Percentiles rank a stretch among this genome's conserved stretches.
phyloP scores from a whole-genome alignment of 257 asterid species.

The Apocynum venetum region DNA sequence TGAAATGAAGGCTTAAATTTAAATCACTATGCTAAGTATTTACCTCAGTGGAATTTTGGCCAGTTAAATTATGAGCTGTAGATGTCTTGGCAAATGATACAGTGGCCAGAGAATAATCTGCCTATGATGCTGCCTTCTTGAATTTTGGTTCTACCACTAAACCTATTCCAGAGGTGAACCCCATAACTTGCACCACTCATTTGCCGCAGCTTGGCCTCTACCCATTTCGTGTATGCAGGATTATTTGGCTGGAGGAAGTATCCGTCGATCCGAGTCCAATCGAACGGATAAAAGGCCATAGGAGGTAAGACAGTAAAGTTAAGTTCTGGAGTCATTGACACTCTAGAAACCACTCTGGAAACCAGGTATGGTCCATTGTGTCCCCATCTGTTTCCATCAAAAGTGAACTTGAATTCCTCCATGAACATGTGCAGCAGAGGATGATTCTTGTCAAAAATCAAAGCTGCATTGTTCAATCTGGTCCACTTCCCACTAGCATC shows the following conservation, averaged over 20 bases:
- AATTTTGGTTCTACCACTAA: constrained; percentile 38
- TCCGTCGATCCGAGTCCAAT: constrained; percentile 41
- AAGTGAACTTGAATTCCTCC: constrained; percentile 56
- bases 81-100: constrained; percentile 41
- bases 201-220: constrained; percentile 35
- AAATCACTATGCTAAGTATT: neutral
- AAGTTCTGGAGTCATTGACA: constrained; percentile 9
- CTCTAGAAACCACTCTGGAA: constrained; percentile 53
- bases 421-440: constrained; percentile 53
- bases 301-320: constrained; percentile 53
- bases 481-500: constrained; percentile 53
- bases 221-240: constrained; percentile 33
- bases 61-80: constrained; percentile 2
- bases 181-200: constrained; percentile 42
- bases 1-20: no score
- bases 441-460: constrained; percentile 53
- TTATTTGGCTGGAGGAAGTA: constrained; percentile 35
- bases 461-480: constrained; percentile 63
- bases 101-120: constrained; percentile 47
- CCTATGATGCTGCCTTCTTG: constrained; percentile 66
- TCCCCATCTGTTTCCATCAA: constrained; percentile 75
- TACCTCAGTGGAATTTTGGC: neutral
- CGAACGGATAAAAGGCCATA: constrained; percentile 62
- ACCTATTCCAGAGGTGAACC: constrained; percentile 72
- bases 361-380: constrained; percentile 76